phyloP scores from a whole-genome alignment of 2,329 filamentous ascomycete genomes.

The Penicillium aurantiogriseum region DNA sequence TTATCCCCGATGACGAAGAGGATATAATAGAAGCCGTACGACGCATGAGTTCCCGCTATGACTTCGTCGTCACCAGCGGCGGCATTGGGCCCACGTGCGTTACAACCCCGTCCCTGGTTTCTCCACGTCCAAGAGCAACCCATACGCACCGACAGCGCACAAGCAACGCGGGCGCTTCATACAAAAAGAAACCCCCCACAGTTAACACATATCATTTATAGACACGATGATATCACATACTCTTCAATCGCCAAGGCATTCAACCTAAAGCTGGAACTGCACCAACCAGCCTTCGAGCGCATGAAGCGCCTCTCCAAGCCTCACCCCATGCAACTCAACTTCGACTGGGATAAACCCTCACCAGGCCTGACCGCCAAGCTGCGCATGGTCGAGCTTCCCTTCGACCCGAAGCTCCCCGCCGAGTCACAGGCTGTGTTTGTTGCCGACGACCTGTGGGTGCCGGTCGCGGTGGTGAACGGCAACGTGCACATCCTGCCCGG shows the following conservation, averaged over 20 bases:
- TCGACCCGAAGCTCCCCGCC: conserved; percentile 63
- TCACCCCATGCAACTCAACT: conserved; percentile 68
- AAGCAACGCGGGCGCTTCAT: neutral
- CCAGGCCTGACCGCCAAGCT: conserved; percentile 76
- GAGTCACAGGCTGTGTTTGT: conserved; percentile 76
- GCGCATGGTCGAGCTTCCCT: conserved; percentile 86
- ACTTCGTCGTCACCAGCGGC: conserved; percentile 92
- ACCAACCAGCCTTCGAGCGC: conserved; percentile 71
- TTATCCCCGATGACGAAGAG: conserved; percentile 86
- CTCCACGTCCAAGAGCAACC: neutral
- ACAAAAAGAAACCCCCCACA: no score
- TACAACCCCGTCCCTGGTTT: conserved; percentile 13
- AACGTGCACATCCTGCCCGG: conserved; percentile 93
- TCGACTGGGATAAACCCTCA: conserved; percentile 82
- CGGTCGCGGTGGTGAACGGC: conserved; percentile 81
- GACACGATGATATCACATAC: conserved; percentile 98
- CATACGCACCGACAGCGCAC: neutral
- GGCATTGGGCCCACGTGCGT: conserved; percentile 91
- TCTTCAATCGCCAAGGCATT: conserved; percentile 91
- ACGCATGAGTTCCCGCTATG: conserved; percentile 85
- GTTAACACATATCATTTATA: conserved; percentile 39
- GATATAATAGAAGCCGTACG: conserved; percentile 86
- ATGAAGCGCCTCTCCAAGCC: conserved; percentile 81
- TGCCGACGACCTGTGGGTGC: conserved; percentile 83
- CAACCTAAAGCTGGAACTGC: conserved; percentile 69